Base-by-base conservation (phyloP, 345 rosid genomes). In the Xanthoceras sorbifolium region DNA sequence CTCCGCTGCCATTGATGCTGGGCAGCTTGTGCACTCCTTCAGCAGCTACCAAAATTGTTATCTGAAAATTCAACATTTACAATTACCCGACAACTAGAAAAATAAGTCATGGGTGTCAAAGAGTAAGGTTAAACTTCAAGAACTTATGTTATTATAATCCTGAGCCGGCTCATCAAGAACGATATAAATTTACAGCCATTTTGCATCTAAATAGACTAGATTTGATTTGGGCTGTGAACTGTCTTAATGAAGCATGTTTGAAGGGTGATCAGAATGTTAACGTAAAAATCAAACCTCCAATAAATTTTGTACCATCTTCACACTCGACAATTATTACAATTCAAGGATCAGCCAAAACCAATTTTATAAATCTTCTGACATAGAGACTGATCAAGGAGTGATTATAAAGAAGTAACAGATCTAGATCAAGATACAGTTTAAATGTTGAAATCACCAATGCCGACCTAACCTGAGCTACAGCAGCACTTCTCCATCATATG, bases 41-140 rank as follows among this genome's bases (percentile, higher is more conserved):
- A 52, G 94, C 98, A 82, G 99, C 99, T 71, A 93, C 94, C 88
- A 96, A 78, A 75, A 93, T 85, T 36, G 99, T 93, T 80, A 92
- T 86, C 98, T 96, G 84, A 50, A 76, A 62, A 42, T 44, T 17
- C 80, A 67, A 77, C 29, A 25, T 46, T 23, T 12, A 77, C 9
- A 65, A 32, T n/a, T 52, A n/a, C 36, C 36, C 34, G 18, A 54
- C 15, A 66, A 74, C 52, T 50, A 8, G 22, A 69, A 57, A 73
- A 57, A 72, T 36, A 22, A 3, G 23, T 42, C 3, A 28, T 29
- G 18, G 20, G 26, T 54, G 48, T 14, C 64, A 62, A 34, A 38
- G 6, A 25, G 74, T 32, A 7, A 34, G 46, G 46, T 42, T 9
- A 59, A 78, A 15, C n/a, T 29, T 28, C 52, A 5, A 52, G 55